Evolutionary conservation across 139 green algal species (phyloP), one percentile per base, ranked within the genome.

Genomic region (Desmodesmus armatus): DNA sequence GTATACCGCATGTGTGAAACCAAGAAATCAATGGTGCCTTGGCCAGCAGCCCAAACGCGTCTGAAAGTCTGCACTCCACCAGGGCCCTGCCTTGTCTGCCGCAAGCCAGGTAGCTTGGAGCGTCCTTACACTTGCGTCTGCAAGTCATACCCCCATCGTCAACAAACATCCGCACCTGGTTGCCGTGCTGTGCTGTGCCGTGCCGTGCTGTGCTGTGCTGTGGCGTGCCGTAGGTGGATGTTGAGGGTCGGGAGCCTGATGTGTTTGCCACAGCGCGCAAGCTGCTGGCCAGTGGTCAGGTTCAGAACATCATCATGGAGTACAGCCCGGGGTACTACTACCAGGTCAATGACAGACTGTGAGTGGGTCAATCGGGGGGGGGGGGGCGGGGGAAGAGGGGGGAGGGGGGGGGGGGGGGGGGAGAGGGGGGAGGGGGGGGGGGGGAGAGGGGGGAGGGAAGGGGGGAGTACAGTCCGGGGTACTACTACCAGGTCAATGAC

Each of bases 251-350:
- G 35, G 70, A 78, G 40, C 70, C 70, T 25, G 27, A 13, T 27
- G 70, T 78, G 19, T 25, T 78, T 35, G 40, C 40, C 41, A 60
- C 40, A 25, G 70, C 70, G 15, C 4, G 6, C 1, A 7, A 25
- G 11, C 70, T 78, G 41, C 25, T 78, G 41, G 2, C 40, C 25
- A 15, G 31, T 25, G 70, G 70, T 2, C 29, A 25, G 0, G 7
- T 78, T 0, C 9, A 40, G 11, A 58, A 78, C 70, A 78, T 78
- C 19, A 23, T 78, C 5, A 6, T 78, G 40, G 70, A 78, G 41
- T 78, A 78, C 23, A 49, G 31, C 43, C 70, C 70, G n/a, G 70
- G 70, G 2, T 7, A 51, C 35, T 76, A 53, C 21, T 27, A 27
- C 17, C 15, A n/a, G n/a, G n/a, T n/a, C n/a, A n/a, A n/a, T n/a